These are phyloP conservation scores for Candida yuanshanica DNA, from an alignment of 805 yeast species.

Conservation along the genomic window DNA sequence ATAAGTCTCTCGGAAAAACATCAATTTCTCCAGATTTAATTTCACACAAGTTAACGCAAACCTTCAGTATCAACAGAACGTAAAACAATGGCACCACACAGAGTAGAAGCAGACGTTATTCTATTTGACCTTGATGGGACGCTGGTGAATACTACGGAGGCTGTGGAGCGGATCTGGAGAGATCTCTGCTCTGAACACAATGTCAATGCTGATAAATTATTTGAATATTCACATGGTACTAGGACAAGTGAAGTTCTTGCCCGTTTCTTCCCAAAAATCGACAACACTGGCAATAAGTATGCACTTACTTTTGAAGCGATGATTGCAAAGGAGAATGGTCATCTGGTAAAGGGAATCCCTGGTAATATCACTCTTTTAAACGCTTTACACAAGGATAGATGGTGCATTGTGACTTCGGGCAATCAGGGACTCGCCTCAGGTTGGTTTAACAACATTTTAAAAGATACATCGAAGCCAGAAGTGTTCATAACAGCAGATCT, in stretches of 20 bases:
- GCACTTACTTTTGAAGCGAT: constrained; percentile 52
- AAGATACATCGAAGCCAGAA: constrained; percentile 58
- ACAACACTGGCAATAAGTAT: constrained; percentile 57
- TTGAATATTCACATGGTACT: constrained; percentile 55
- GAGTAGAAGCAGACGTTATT: constrained; percentile 18
- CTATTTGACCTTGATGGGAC: constrained; percentile 89
- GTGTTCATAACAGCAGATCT: constrained; percentile 79
- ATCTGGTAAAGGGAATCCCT: constrained; percentile 66
- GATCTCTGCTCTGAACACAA: constrained; percentile 65
- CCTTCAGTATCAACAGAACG: too few species aligned
- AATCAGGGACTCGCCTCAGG: constrained; percentile 69
- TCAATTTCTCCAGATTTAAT: too few species aligned
- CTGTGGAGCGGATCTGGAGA: constrained; percentile 80
- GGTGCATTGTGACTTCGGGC: constrained; percentile 88
- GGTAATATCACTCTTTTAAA: constrained; percentile 66
- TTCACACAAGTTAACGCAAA: too few species aligned
- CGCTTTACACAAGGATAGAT: constrained; percentile 46
- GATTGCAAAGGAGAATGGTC: constrained; percentile 68
- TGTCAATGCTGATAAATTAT: constrained; percentile 47
- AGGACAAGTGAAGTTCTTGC: constrained; percentile 76
- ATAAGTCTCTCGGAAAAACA: too few species aligned
- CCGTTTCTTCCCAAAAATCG: constrained; percentile 70
- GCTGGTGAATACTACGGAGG: constrained; percentile 73
- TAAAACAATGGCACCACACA: constrained; percentile 12
- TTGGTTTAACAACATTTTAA: constrained; percentile 59